phyloP scores from a whole-genome alignment of 805 yeast species.

The Barnettozyma populi region DNA sequence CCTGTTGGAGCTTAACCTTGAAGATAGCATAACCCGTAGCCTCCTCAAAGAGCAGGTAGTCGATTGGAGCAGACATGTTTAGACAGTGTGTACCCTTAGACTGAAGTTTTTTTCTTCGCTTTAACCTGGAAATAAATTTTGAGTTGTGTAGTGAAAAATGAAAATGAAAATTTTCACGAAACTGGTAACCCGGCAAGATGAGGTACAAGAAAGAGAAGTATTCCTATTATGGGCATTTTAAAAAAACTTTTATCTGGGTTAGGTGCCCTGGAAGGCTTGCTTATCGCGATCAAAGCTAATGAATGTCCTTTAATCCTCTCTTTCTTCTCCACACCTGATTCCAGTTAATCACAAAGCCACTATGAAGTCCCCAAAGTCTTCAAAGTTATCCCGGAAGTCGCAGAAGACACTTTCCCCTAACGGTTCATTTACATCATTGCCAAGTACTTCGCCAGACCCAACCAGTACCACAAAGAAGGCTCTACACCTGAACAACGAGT shows the following conservation, averaged over 20 bases:
- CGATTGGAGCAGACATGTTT: slow-evolving; percentile 60
- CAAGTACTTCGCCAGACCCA: background rate
- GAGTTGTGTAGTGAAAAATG: background rate
- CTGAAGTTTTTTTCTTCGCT: background rate
- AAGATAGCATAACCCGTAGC: slow-evolving; percentile 97
- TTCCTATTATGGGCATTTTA: background rate
- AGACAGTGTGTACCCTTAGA: background rate
- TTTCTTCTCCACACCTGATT: background rate
- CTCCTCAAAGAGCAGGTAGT: slow-evolving; percentile 93
- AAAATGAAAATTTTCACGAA: slow-evolving; percentile 8
- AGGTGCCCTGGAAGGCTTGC: background rate
- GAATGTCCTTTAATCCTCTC: background rate
- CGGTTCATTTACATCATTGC: background rate
- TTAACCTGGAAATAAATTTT: background rate
- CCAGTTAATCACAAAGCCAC: background rate
- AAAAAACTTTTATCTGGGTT: background rate
- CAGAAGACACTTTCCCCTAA: background rate
- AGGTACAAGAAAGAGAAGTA: background rate
- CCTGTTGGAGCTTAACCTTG: slow-evolving; percentile 91
- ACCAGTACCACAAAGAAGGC: background rate
- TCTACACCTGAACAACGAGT: background rate
- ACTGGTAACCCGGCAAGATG: slow-evolving; percentile 9
- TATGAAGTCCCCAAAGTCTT: slow-evolving; percentile 6
- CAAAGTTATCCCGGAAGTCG: background rate
- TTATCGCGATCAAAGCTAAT: too few relatives aligned